Evolutionary conservation across 2,329 filamentous ascomycete genomes (phyloP), one percentile per base, ranked within the genome.

Genomic region (Davidsoniella virescens): DNA sequence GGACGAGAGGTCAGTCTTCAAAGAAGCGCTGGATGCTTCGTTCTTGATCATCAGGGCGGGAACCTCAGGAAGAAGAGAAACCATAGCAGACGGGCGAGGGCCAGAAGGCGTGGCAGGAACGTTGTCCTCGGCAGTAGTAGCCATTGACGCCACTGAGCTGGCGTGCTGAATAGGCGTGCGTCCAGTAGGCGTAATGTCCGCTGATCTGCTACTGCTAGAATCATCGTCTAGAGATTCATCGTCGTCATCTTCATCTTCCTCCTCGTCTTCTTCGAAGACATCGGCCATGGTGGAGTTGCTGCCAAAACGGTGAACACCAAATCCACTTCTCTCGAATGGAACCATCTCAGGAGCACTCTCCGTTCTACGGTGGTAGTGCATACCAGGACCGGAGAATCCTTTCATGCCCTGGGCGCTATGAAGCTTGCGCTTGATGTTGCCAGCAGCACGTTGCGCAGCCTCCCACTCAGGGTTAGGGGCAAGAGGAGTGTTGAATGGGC

Each of bases 401-500:
- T 76, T 78, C 64, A 80, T 70, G n/a, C 77, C 75, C 47, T 80
- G 78, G 49, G 83, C 82, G 60, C 84, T 90, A 62, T 92, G 85
- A 61, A 92, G 73, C 52, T 82, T 75, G 55, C 82, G 75, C 58
- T 82, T 78, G 37, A 61, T 59, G n/a, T 69, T 66, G 5, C 70
- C 70, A 5, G 73, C 72, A 1, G 71, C 71, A 52, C 70, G 70
- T 56, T 83, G 78, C 6, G 78, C 80, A 2, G 78, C 76, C 54
- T 82, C 78, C 72, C 80, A 83, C 53, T 80, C 78, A 2, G 75
- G 68, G 52, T 79, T 80, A 9, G 70, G 70, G 29, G 69, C 69
- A 2, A 79, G 68, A 23, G 84, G 84, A 0, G 87, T 94, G 59
- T 93, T 92, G 64, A 94, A 94, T 0, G 90, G 87, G 1, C 87